These are phyloP conservation scores for Puccinia coronata DNA, from an alignment of 1,284 basidiomycete species.

Conservation along the genomic window DNA sequence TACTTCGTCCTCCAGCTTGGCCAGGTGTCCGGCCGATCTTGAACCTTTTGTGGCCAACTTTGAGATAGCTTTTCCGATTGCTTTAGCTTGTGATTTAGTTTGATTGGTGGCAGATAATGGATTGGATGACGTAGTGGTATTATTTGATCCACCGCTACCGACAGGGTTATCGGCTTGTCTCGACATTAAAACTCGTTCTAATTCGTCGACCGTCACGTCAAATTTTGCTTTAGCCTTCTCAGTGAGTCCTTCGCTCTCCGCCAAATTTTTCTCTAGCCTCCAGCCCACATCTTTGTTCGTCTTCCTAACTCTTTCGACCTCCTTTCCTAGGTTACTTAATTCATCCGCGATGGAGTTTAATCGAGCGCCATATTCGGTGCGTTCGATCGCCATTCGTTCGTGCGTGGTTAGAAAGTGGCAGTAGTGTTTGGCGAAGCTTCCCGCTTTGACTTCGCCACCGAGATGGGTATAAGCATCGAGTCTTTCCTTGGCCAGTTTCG, in stretches of 20 bases:
- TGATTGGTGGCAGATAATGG: conserved; percentile 64
- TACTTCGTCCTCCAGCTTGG: conserved; percentile 92
- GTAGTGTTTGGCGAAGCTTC: conserved; percentile 22
- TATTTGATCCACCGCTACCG: neutral
- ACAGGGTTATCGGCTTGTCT: conserved; percentile 69
- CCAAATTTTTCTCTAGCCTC: conserved; percentile 80
- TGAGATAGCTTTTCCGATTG: conserved; percentile 70
- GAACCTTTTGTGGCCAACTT: conserved; percentile 81
- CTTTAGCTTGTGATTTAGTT: conserved; percentile 69
- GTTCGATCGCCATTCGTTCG: conserved; percentile 35
- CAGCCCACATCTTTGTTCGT: conserved; percentile 76
- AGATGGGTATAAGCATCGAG: conserved; percentile 44
- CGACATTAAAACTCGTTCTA: conserved; percentile 90
- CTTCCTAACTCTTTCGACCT: conserved; percentile 42
- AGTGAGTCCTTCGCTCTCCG: conserved; percentile 82
- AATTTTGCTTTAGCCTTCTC: conserved; percentile 87
- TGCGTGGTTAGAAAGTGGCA: conserved; percentile 31
- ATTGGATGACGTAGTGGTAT: conserved; percentile 58
- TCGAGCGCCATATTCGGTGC: conserved; percentile 16
- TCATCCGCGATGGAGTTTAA: conserved; percentile 29
- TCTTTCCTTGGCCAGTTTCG: conserved; percentile 29
- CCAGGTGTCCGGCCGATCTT: conserved; percentile 72
- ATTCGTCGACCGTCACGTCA: conserved; percentile 86
- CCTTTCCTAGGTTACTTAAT: conserved; percentile 24
- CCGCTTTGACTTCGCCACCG: conserved; percentile 43